Conservation (phyloP, 306 rosid species). For the Cucurbita maxima region DNA sequence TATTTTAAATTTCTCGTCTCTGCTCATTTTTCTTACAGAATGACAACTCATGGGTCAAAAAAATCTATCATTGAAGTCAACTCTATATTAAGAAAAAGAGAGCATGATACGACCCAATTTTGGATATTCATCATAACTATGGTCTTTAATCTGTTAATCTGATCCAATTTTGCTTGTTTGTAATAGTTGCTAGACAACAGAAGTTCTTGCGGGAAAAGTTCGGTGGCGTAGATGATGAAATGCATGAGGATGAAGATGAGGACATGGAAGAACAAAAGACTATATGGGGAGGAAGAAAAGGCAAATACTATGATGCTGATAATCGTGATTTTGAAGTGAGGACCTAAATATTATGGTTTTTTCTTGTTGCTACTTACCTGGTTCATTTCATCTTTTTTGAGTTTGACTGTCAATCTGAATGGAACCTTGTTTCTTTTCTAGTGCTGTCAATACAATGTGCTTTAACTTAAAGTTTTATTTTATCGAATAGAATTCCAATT, state of each 20-base stretch:
- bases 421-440: neutral
- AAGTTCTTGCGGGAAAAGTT: slow-evolving; percentile 36
- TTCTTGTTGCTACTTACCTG: neutral
- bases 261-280: slow-evolving; percentile 32
- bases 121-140: neutral
- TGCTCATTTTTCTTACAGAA: neutral
- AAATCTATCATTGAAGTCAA: neutral
- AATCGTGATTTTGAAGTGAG: slow-evolving; percentile 70
- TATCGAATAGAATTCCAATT: slow-evolving; percentile 4
- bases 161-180: slow-evolving; percentile 9
- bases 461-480: neutral
- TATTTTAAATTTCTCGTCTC: neutral
- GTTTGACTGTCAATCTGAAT: neutral
- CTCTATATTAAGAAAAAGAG: neutral
- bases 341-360: neutral
- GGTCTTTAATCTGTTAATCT: neutral
- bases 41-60: neutral
- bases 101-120: neutral
- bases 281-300: slow-evolving; percentile 29
- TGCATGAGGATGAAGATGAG: slow-evolving; percentile 45
- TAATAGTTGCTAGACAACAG: slow-evolving; percentile 45
- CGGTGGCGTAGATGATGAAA: slow-evolving; percentile 57
- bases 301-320: slow-evolving; percentile 47
- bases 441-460: too few relatives aligned
- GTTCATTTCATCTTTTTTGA: neutral